Percentiles rank a stretch among this genome's conserved stretches.
Evolutionary conservation across 2,329 filamentous ascomycete genomes (phyloP).

Genomic region (Remersonia thermophila): DNA sequence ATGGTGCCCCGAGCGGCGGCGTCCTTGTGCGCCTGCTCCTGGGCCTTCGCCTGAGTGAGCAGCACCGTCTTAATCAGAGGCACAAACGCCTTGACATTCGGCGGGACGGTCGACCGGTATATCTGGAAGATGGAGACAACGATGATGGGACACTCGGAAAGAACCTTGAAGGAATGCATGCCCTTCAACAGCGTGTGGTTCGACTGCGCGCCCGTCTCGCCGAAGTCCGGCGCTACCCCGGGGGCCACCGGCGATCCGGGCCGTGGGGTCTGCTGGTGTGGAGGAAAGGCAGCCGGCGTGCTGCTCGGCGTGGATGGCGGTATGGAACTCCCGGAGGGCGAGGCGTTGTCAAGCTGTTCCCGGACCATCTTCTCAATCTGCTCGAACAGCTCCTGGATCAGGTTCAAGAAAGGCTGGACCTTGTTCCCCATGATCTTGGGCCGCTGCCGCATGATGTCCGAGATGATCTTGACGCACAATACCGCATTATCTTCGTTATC

Average conservation of each 20-base stretch:
- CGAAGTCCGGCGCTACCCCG: slow-evolving; percentile 59
- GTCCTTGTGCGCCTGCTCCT: slow-evolving; percentile 82
- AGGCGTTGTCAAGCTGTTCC: slow-evolving; percentile 80
- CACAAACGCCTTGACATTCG: slow-evolving; percentile 85
- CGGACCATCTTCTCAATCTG: slow-evolving; percentile 90
- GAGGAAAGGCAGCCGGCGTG: slow-evolving; percentile 60
- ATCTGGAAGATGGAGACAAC: slow-evolving; percentile 97
- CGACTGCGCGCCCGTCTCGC: slow-evolving; percentile 68
- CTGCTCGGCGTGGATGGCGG: slow-evolving; percentile 56
- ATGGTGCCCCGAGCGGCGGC: slow-evolving; percentile 67
- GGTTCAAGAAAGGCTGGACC: slow-evolving; percentile 77
- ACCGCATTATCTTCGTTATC: slow-evolving; percentile 99
- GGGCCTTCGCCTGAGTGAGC: slow-evolving; percentile 77
- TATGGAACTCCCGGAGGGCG: slow-evolving; percentile 35
- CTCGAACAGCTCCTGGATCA: slow-evolving; percentile 94
- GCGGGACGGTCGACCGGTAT: slow-evolving; percentile 64
- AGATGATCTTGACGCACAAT: slow-evolving; percentile 95
- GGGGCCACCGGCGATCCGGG: slow-evolving; percentile 83
- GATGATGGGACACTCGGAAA: slow-evolving; percentile 96
- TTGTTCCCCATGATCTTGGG: slow-evolving; percentile 64
- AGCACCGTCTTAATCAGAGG: slow-evolving; percentile 87
- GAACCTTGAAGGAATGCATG: slow-evolving; percentile 98
- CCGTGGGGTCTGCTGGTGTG: slow-evolving; percentile 49
- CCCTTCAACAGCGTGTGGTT: slow-evolving; percentile 73
- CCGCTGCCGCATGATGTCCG: slow-evolving; percentile 91